Base-by-base conservation (phyloP, 306 rosid species). In the Cucumis sativus region DNA sequence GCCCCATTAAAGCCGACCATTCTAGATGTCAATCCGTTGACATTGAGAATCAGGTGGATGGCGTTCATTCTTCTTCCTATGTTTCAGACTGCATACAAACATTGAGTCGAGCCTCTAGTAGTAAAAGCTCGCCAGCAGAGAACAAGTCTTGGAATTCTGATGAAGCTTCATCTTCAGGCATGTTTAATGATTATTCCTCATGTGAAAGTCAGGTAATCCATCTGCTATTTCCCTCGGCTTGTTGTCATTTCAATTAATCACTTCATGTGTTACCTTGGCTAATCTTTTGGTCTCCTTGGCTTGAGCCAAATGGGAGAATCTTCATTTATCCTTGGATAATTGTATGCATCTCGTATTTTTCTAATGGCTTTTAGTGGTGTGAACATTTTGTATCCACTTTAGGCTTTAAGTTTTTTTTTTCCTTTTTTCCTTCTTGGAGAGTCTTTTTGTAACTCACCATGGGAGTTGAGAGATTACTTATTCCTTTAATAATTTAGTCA, bases 201-300 rank as follows among this genome's bases (percentile, higher is more conserved):
- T 82, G 87, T 41, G 87, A 81, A 80, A 88, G 85, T 73, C 92
- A 89, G 97, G 99, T 92, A 84, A 75, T 37, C 49, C n/a, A 35
- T 74, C 35, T 73, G 45, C 47, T 23, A 14, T 30, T 33, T 52
- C 3, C 61, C 52, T 73, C 16, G 63, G 49, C 51, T 56, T 74
- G 28, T 74, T 54, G 62, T 51, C 0, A 73, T 25, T 68, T 68
- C 6, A 68, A 43, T 40, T 15, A n/a, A 6, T 41, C 18, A 69
- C 12, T 69, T 43, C 37, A 45, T 69, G n/a, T 52, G 57, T 52
- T 49, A 7, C 57, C 15, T 15, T 51, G n/a, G 56, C 56, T 15
- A 4, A 52, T 52, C 20, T 52, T 52, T 52, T 52, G 57, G 57
- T 52, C 9, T 16, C 8, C n/a, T 52, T 52, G 57, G 57, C 57